Conservation (phyloP, 208 protist genomes). For the Acanthamoeba quina region DNA sequence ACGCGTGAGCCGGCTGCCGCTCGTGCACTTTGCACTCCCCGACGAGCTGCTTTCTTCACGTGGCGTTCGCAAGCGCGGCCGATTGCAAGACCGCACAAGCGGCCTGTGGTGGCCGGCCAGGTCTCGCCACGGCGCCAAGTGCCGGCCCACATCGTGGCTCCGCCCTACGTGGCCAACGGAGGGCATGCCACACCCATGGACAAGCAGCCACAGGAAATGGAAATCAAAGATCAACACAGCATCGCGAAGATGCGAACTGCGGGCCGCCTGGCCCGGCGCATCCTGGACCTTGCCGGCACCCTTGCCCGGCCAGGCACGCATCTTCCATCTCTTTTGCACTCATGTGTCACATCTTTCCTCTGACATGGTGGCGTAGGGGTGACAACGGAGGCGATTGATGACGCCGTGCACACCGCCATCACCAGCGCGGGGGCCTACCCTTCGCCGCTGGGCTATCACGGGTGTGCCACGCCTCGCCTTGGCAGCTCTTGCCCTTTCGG, state of each 20-base stretch:
- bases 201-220: background rate
- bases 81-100: background rate
- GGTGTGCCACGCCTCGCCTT: background rate
- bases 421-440: slow-evolving; percentile 95
- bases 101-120: background rate
- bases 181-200: background rate
- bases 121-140: background rate
- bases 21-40: background rate
- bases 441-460: slow-evolving; percentile 97
- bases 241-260: slow-evolving; percentile 23
- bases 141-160: background rate
- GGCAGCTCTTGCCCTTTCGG: background rate
- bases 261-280: slow-evolving; percentile 3
- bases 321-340: background rate
- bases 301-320: background rate
- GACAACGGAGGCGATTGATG: slow-evolving; percentile 98
- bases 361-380: slow-evolving; percentile 89
- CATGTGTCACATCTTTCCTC: background rate
- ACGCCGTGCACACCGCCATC: slow-evolving; percentile 84
- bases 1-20: background rate
- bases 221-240: background rate
- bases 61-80: background rate
- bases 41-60: background rate
- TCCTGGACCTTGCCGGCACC: background rate
- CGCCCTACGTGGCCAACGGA: background rate